These are phyloP conservation scores for Tricholoma bakamatsutake DNA, from an alignment of 768 basidiomycete genomes.

Conservation along the genomic window DNA sequence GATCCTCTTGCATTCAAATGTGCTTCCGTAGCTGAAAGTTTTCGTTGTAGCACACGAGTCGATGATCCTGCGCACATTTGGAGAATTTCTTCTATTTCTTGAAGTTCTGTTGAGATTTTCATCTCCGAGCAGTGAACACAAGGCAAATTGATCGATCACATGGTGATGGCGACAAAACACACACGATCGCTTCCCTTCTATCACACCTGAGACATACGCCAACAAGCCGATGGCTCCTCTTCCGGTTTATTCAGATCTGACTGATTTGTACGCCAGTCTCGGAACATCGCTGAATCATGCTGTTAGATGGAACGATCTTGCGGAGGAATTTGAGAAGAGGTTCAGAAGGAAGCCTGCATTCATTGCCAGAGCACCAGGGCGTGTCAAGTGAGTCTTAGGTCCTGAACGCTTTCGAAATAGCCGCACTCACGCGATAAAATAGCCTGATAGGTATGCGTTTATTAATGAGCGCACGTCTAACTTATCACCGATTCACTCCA, in stretches of 20 bases:
- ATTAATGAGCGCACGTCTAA: not conserved
- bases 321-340: slow-evolving; percentile 51
- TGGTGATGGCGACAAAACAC: not conserved
- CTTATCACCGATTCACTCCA: slow-evolving; percentile 16
- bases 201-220: not conserved
- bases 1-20: too few relatives aligned
- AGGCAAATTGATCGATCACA: not conserved
- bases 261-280: slow-evolving; percentile 47
- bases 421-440: not conserved
- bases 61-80: too few relatives aligned
- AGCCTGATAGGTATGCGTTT: slow-evolving; percentile 38
- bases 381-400: slow-evolving; percentile 57
- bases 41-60: too few relatives aligned
- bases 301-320: slow-evolving; percentile 56
- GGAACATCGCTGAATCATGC: slow-evolving; percentile 51
- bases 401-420: too few relatives aligned
- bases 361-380: slow-evolving; percentile 73
- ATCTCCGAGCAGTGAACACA: not conserved
- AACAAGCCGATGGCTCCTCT: slow-evolving; percentile 44
- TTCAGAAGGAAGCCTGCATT: slow-evolving; percentile 65
- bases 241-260: slow-evolving; percentile 54
- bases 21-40: too few relatives aligned
- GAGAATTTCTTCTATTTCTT: too few relatives aligned
- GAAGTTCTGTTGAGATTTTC: not conserved
- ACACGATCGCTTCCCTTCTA: not conserved